Evolutionary conservation across 345 rosid species (phyloP).

Genomic region (Salix exigua): DNA sequence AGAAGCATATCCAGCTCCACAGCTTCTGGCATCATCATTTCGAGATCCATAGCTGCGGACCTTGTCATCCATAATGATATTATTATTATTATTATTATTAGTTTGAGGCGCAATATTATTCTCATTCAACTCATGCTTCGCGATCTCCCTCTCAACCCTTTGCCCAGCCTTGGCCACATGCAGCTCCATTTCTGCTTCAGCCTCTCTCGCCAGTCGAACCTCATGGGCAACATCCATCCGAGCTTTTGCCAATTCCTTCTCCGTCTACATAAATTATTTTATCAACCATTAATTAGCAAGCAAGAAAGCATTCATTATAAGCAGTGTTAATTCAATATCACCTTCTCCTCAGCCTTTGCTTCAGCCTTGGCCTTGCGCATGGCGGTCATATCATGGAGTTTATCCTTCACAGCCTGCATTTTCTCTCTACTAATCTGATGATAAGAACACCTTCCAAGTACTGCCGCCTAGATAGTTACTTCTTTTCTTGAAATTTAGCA

Average conservation of each 20-base stretch:
- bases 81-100: no score
- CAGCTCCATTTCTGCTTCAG: slow-evolving; percentile 49
- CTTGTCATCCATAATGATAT: no score
- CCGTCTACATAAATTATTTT: slow-evolving; percentile 22
- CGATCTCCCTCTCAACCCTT: slow-evolving; percentile 19
- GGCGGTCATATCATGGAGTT: slow-evolving; percentile 36
- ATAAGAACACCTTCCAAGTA: no score
- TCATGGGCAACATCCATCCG: slow-evolving; percentile 46
- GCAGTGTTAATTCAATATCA: not conserved
- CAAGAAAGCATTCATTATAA: not conserved
- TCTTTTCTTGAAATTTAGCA: no score
- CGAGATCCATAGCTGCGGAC: no score
- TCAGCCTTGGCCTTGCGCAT: slow-evolving; percentile 49
- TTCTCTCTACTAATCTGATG: not conserved
- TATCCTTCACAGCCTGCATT: slow-evolving; percentile 57
- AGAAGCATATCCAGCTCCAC: no score
- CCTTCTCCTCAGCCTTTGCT: slow-evolving; percentile 53
- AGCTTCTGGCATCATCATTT: no score
- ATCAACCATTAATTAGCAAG: not conserved
- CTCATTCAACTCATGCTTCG: not conserved
- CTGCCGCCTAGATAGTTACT: no score
- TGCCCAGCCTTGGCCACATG: slow-evolving; percentile 44
- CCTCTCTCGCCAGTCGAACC: slow-evolving; percentile 50
- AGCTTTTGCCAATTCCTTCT: slow-evolving; percentile 44
- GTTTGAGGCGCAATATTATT: no score